Conservation (phyloP, 108 stramenopile genomes). For the Skeletonema potamos region DNA sequence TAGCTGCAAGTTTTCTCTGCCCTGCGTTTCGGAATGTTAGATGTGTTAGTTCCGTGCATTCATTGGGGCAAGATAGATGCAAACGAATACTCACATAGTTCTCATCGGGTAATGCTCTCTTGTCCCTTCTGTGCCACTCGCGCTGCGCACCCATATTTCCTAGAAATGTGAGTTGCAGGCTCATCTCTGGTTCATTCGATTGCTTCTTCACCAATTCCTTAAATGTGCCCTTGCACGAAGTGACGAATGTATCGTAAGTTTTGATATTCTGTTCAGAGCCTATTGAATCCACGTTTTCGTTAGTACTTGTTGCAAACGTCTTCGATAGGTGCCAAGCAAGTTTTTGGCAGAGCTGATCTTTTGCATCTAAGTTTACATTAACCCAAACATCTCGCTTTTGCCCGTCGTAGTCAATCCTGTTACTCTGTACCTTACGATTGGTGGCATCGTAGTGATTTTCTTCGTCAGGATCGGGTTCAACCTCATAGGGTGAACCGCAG, state of each 20-base stretch:
- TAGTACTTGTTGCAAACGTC: too few relatives aligned
- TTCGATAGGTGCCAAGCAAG: slow-evolving; percentile 48
- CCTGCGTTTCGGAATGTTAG: too few relatives aligned
- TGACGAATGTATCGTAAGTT: slow-evolving; percentile 57
- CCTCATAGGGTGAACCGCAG: slow-evolving; percentile 49
- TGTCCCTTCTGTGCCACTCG: neutral
- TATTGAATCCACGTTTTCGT: too few relatives aligned
- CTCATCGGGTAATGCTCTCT: slow-evolving; percentile 25
- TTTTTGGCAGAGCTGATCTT: slow-evolving; percentile 49
- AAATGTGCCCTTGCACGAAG: slow-evolving; percentile 35
- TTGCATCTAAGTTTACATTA: slow-evolving; percentile 21
- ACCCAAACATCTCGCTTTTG: slow-evolving; percentile 41
- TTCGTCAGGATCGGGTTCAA: slow-evolving; percentile 18
- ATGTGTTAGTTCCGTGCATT: too few relatives aligned
- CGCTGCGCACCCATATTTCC: neutral
- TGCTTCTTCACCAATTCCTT: slow-evolving; percentile 42
- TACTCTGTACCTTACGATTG: slow-evolving; percentile 17
- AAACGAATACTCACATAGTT: slow-evolving; percentile 64
- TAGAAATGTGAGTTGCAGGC: slow-evolving; percentile 27
- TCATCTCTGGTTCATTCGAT: slow-evolving; percentile 41
- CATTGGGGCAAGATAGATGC: too few relatives aligned
- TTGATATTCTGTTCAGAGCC: too few relatives aligned
- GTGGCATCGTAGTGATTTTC: slow-evolving; percentile 33
- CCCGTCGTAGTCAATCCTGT: slow-evolving; percentile 5
- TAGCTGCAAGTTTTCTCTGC: slow-evolving; percentile 65